phyloP scores from a whole-genome alignment of 257 asterid species.

The Verbena officinalis region DNA sequence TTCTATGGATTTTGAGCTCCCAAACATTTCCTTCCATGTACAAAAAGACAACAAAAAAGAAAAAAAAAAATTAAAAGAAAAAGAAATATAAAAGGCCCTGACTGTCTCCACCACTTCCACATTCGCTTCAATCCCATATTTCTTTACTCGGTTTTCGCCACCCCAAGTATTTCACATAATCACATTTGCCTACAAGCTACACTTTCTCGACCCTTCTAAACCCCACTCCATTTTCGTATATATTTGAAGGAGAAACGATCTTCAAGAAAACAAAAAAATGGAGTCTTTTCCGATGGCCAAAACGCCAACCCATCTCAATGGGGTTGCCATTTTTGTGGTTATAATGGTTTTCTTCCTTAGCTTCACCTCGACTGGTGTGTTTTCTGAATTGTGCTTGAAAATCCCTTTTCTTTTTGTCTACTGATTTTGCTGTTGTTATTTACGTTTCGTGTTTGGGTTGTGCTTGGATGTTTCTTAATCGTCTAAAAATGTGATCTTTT shows the following conservation, averaged over 20 bases:
- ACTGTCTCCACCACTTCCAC: background rate
- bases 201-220: conserved; percentile 24
- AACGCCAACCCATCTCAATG: background rate
- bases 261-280: conserved; percentile 4
- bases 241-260: background rate
- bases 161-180: background rate
- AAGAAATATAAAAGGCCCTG: background rate
- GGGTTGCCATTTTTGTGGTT: conserved; percentile 11
- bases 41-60: background rate
- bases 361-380: conserved; percentile 18
- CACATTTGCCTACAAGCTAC: background rate
- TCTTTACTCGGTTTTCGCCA: conserved; percentile 24
- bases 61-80: background rate
- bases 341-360: conserved; percentile 3
- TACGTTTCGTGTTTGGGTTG: background rate
- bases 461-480: background rate
- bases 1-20: background rate
- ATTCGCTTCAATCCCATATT: background rate
- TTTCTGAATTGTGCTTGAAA: background rate
- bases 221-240: background rate
- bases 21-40: background rate
- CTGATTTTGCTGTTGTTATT: background rate
- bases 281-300: background rate
- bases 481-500: conserved; percentile 3
- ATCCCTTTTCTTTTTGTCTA: background rate